These are phyloP conservation scores for Penicillium sp. DNA, from an alignment of 2,329 filamentous ascomycete species.

Conservation along the genomic window DNA sequence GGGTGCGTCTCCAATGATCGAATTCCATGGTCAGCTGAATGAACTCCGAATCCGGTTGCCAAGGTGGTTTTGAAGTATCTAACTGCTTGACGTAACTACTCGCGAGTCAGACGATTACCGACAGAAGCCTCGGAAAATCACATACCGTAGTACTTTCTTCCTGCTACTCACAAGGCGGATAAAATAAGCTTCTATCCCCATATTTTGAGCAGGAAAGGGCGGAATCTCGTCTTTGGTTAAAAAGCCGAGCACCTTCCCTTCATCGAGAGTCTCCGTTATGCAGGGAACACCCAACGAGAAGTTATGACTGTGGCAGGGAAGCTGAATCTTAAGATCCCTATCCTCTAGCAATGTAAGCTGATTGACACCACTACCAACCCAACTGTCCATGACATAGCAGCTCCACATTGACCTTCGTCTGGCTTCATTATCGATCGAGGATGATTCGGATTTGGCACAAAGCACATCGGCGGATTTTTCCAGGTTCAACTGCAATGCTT, in stretches of 20 bases:
- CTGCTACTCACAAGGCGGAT: constrained; percentile 17
- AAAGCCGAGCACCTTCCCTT: constrained; percentile 19
- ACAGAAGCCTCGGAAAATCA: too few relatives aligned
- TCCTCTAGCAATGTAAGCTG: constrained; percentile 27
- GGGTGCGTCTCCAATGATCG: constrained; percentile 41
- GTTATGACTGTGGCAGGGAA: constrained; percentile 24
- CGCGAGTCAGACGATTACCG: neutral
- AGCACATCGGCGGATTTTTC: constrained; percentile 26
- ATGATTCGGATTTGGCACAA: constrained; percentile 12
- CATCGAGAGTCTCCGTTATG: constrained; percentile 23
- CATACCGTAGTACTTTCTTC: constrained; percentile 15
- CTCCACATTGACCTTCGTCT: constrained; percentile 28
- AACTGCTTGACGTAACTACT: constrained; percentile 43
- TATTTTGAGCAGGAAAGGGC: constrained; percentile 9
- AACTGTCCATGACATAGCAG: constrained; percentile 28
- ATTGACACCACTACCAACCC: constrained; percentile 27
- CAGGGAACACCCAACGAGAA: constrained; percentile 24
- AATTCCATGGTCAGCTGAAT: constrained; percentile 43
- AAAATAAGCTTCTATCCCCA: constrained; percentile 19
- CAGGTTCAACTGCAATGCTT: constrained; percentile 28
- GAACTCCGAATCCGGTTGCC: constrained; percentile 47
- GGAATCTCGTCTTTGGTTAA: constrained; percentile 5
- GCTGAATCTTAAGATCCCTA: constrained; percentile 25
- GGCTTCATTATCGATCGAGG: constrained; percentile 20
- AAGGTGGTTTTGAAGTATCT: constrained; percentile 42